Evolutionary conservation across 768 basidiomycete genomes (phyloP).

Genomic region (Leucogyrophana mollusca): DNA sequence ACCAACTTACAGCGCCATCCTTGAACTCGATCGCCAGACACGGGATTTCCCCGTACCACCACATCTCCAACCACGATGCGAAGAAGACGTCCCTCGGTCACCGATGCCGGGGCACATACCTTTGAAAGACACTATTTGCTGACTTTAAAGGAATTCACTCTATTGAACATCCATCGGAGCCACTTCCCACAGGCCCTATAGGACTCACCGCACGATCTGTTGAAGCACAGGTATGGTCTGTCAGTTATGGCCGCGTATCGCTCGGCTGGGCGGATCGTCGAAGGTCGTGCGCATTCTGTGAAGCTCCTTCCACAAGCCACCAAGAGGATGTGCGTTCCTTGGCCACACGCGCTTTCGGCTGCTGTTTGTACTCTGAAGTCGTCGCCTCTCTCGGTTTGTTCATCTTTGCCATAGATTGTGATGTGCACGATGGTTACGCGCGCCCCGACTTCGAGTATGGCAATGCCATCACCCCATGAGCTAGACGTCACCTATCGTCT

Average conservation of each 20-base stretch:
- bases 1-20: constrained; percentile 49
- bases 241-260: constrained; percentile 75
- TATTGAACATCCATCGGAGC: constrained; percentile 64
- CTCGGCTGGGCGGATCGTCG: constrained; percentile 65
- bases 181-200: constrained; percentile 68
- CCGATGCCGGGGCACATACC: constrained; percentile 29
- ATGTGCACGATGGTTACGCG: constrained; percentile 55
- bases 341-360: constrained; percentile 67
- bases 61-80: constrained; percentile 39
- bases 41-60: constrained; percentile 57
- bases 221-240: constrained; percentile 61
- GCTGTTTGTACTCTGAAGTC: constrained; percentile 42
- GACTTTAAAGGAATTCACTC: constrained; percentile 47
- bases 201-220: constrained; percentile 54
- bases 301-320: constrained; percentile 38
- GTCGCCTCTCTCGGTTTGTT: neutral
- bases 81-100: constrained; percentile 13
- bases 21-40: constrained; percentile 59
- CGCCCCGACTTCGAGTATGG: constrained; percentile 48
- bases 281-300: constrained; percentile 45
- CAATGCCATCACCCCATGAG: constrained; percentile 46
- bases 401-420: constrained; percentile 43
- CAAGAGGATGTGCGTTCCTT: constrained; percentile 47
- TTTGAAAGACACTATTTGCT: constrained; percentile 45
- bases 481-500: constrained; percentile 42